Percentiles rank a stretch among this genome's conserved stretches.
phyloP scores from a whole-genome alignment of 805 yeast genomes.

The Nakazawaea sp. region DNA sequence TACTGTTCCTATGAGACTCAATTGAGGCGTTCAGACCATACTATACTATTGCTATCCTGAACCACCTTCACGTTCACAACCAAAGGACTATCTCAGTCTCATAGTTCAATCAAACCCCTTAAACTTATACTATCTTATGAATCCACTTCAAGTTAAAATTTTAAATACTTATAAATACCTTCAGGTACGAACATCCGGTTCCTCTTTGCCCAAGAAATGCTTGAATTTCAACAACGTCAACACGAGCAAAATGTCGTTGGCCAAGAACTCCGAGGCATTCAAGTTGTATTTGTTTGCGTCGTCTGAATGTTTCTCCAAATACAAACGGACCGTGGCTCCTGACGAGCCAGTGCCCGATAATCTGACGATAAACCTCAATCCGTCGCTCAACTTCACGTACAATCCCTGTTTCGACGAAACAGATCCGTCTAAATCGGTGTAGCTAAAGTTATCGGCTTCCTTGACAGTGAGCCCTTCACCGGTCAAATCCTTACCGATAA shows the following conservation, averaged over 20 bases:
- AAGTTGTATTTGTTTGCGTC: conserved; percentile 43
- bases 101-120: too few species aligned
- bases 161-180: too few species aligned
- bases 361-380: conserved; percentile 82
- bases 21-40: too few species aligned
- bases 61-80: too few species aligned
- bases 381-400: conserved; percentile 71
- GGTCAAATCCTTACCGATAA: conserved; percentile 47
- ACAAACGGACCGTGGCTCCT: conserved; percentile 93
- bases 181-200: conserved; percentile 85
- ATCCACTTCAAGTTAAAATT: too few species aligned
- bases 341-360: conserved; percentile 96
- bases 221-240: conserved; percentile 64
- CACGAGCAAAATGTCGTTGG: conserved; percentile 53
- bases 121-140: too few species aligned
- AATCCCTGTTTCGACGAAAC: conserved; percentile 86
- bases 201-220: conserved; percentile 69
- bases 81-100: too few species aligned
- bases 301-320: conserved; percentile 74
- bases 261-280: conserved; percentile 64
- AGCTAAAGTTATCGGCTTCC: conserved; percentile 84
- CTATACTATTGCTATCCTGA: too few species aligned
- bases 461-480: conserved; percentile 40
- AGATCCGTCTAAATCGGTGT: conserved; percentile 92
- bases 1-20: too few species aligned